Evolutionary conservation across 352 stramenopile genomes (phyloP), one percentile per base, ranked within the genome.

Genomic region (Globisporangium cederbergense): DNA sequence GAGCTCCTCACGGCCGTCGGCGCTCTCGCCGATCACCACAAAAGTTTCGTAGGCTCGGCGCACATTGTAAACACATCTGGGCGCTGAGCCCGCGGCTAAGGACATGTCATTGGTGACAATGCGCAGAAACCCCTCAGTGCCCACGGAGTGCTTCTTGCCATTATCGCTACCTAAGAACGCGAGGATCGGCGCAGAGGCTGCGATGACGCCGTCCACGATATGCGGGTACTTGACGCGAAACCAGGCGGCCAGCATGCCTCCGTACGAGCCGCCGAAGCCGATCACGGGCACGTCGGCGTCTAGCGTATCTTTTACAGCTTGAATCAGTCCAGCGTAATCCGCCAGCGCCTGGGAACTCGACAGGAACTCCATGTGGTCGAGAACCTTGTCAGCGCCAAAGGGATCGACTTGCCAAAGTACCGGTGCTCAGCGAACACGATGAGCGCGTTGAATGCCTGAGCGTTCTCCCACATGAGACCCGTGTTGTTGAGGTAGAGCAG

Each of bases 311-410:
- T 89, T 85, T 20, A 93, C 52, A 16, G 62, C 25, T 18, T 81
- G 55, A 8, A 94, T 66, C 9, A 94, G 63, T 63, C 79, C 71
- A 0, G 80, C 76, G 64, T 83, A 92, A 67, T 97, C 89, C 0
- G 82, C 86, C 2, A 97, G 65, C 20, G 79, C 71, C 72, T 98
- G 95, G 20, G 94, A 80, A 0, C 84, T 88, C 5, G 83, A 89
- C 11, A 96, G 70, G 55, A 88, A 97, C 40, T 85, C 60, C 71
- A 91, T 75, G 66, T 86, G 72, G n/a, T 84, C 61, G 54, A 78
- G 51, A 25, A 82, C 72, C 4, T 75, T 72, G 43, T 84, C 69
- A 14, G 38, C 38, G 20, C 68, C 68, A 53, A 84, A 89, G 86
- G 82, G 0, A 91, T 62, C n/a, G 79, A 90, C 57, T 87, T 77